Evolutionary conservation across 257 asterid species (phyloP), one percentile per base, ranked within the genome.

Genomic region (Lycium ferocissimum): DNA sequence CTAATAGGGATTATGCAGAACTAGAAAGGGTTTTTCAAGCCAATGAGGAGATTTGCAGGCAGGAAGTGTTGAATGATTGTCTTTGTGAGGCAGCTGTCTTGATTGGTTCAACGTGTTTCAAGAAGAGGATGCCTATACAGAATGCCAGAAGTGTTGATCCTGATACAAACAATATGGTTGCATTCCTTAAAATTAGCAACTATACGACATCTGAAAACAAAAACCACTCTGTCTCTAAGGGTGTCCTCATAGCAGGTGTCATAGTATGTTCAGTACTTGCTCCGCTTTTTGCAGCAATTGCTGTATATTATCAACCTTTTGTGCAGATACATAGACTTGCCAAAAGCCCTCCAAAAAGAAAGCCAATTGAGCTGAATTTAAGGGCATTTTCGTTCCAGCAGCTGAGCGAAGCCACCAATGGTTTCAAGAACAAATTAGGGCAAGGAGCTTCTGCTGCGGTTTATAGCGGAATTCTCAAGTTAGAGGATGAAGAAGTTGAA

Each of bases 401-500:
- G 35, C 87, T 93, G 15, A 88, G 84, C 87, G 89, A 89, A 83
- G 93, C 95, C 3, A 93, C 97, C 1, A 80, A 82, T 0, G 79
- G 84, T 7, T 93, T 92, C 66, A 87, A 84, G 87, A 83, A 85
- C 45, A 92, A 90, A 89, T 45, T 93, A 7, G 95, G 97, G 6
- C 78, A 91, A 26, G 95, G 95, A 13, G 93, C 92, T 62, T 91
- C 91, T 0, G 92, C 92, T 1, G 85, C 83, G 11, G 95, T 93
- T 9, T 93, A 86, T 83, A 90, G 82, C 26, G 95, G 97, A 18
- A 65, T 87, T 13, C 58, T 93, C 15, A 13, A 78, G 80, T 45
- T 54, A 20, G 81, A 93, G 7, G 89, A 90, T 26, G 91, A 86
- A 1, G 81, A 91, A 11, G 86, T 76, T n/a, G 94, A 72, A 45